These are phyloP conservation scores for Aureobasidium sp. DNA, from an alignment of 2,329 filamentous ascomycete species.

Conservation along the genomic window DNA sequence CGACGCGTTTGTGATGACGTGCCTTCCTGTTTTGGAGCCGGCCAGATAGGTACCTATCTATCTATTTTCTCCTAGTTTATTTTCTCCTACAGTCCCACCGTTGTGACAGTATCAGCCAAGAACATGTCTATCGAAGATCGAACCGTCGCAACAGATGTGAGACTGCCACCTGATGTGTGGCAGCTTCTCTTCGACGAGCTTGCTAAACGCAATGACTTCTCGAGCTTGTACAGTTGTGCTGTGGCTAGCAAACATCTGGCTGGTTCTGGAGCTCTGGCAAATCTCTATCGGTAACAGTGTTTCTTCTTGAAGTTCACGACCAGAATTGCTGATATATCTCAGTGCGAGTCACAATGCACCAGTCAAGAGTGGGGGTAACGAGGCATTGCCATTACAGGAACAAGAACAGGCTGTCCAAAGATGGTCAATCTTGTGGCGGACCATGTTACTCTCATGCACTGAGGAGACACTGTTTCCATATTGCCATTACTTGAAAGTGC, in stretches of 20 bases:
- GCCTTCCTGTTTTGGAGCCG: neutral
- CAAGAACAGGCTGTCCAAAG: constrained; percentile 42
- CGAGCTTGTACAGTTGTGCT: constrained; percentile 52
- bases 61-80: neutral
- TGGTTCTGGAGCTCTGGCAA: constrained; percentile 46
- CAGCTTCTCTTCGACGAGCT: constrained; percentile 54
- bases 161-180: constrained; percentile 50
- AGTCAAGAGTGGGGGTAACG: constrained; percentile 37
- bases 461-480: constrained; percentile 58
- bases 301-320: too few species aligned
- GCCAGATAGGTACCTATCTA: neutral
- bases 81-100: neutral
- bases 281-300: constrained; percentile 52
- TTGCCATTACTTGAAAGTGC: constrained; percentile 54
- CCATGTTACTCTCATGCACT: constrained; percentile 54
- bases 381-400: constrained; percentile 31
- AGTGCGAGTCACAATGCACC: constrained; percentile 37
- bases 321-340: neutral
- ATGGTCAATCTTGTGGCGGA: constrained; percentile 59
- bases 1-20: constrained; percentile 9
- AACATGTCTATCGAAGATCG: neutral
- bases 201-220: constrained; percentile 46
- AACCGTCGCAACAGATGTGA: neutral
- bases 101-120: neutral
- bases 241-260: constrained; percentile 48